These are phyloP conservation scores for Daedalea quercina DNA, from an alignment of 768 basidiomycete genomes.

Conservation along the genomic window DNA sequence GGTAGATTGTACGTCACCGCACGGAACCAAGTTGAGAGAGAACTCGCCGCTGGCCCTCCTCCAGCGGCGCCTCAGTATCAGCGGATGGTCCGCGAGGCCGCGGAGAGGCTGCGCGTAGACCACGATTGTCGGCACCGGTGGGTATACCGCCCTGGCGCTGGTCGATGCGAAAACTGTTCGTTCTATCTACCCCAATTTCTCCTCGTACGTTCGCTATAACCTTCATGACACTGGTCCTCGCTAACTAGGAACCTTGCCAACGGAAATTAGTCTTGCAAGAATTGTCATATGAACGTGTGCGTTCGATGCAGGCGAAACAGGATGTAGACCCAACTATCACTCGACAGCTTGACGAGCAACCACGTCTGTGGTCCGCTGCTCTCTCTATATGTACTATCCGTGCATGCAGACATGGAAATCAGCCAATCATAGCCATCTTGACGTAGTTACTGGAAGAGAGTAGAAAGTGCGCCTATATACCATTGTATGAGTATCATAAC, in stretches of 20 bases:
- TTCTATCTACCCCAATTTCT: conserved; percentile 36
- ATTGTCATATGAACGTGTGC: conserved; percentile 29
- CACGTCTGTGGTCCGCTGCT: background rate
- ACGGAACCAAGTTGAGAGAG: conserved; percentile 35
- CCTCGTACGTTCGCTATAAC: conserved; percentile 34
- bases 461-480: too few relatives aligned
- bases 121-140: conserved; percentile 50
- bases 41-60: conserved; percentile 4
- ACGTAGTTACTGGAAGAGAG: too few relatives aligned
- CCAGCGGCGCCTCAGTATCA: conserved; percentile 1
- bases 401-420: too few relatives aligned
- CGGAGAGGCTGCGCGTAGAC: conserved; percentile 37
- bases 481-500: too few relatives aligned
- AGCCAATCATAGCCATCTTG: too few relatives aligned
- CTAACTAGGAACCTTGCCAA: background rate
- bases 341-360: background rate
- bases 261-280: conserved; percentile 29
- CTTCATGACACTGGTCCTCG: background rate
- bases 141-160: conserved; percentile 36
- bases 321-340: conserved; percentile 10
- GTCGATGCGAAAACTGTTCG: conserved; percentile 41
- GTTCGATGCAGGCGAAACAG: conserved; percentile 32
- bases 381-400: too few relatives aligned
- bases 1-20: conserved; percentile 34
- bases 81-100: conserved; percentile 23